Percentiles rank a stretch among this genome's conserved stretches.
Evolutionary conservation across 2,329 filamentous ascomycete genomes (phyloP).

Genomic region (Fusarium avenaceum): DNA sequence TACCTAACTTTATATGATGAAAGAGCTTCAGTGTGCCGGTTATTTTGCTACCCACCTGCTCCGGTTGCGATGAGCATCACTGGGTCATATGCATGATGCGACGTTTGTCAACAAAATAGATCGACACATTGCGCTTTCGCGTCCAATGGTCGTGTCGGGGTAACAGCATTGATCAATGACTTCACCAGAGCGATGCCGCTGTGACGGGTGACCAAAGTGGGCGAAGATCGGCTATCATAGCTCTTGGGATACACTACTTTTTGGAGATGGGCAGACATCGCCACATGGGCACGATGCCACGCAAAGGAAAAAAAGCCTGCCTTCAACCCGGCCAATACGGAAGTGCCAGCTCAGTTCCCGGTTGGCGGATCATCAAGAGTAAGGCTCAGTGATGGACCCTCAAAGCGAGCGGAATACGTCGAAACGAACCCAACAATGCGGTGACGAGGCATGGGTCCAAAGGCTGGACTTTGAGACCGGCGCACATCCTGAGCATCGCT

Average conservation of each 20-base stretch:
- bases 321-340: conserved; percentile 28
- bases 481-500: conserved; percentile 4
- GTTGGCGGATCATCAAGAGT: conserved; percentile 27
- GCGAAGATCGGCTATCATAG: conserved; percentile 44
- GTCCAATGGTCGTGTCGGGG: conserved; percentile 20
- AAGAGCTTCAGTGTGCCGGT: too few species aligned
- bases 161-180: conserved; percentile 32
- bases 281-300: conserved; percentile 44
- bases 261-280: conserved; percentile 37
- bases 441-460: conserved; percentile 25
- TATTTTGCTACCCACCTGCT: too few species aligned
- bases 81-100: conserved; percentile 3
- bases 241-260: conserved; percentile 28
- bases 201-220: conserved; percentile 39
- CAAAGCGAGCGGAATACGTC: conserved; percentile 37
- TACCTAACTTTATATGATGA: too few species aligned
- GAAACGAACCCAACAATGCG: conserved; percentile 30
- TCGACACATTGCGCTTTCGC: conserved; percentile 31
- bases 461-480: conserved; percentile 1
- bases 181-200: conserved; percentile 34
- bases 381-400: conserved; percentile 24
- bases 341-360: conserved; percentile 36
- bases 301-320: conserved; percentile 25
- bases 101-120: conserved; percentile 40
- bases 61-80: conserved; percentile 27